Conservation (phyloP, 345 rosid species). For the Barbarea vulgaris region DNA sequence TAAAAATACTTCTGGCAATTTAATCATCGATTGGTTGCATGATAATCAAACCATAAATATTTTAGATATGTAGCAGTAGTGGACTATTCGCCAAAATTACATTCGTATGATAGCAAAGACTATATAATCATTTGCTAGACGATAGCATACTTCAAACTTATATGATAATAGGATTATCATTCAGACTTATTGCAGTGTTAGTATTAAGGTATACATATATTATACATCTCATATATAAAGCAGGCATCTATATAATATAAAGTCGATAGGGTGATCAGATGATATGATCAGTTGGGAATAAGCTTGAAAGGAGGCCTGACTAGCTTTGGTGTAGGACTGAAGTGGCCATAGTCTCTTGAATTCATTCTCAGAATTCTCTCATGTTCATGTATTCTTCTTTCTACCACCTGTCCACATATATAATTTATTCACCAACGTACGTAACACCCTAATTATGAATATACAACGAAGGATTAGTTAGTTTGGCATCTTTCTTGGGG, state of each 20-base stretch:
- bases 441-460: neutral
- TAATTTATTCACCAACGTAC: constrained; percentile 2
- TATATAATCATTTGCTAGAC: constrained; percentile 3
- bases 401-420: constrained; percentile 31
- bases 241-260: constrained; percentile 8
- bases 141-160: constrained; percentile 7
- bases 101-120: constrained; percentile 14
- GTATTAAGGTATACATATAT: constrained; percentile 28
- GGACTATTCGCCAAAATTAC: constrained; percentile 9
- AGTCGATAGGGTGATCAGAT: constrained; percentile 7
- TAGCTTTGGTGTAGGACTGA: constrained; percentile 69
- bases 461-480: neutral
- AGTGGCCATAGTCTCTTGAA: constrained; percentile 75
- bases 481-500: neutral
- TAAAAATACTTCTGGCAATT: constrained; percentile 2
- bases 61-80: neutral
- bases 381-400: constrained; percentile 51
- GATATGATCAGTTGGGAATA: constrained; percentile 71
- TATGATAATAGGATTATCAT: constrained; percentile 25
- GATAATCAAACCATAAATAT: neutral
- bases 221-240: constrained; percentile 30
- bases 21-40: constrained; percentile 4
- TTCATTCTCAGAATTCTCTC: constrained; percentile 68
- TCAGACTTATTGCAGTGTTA: constrained; percentile 30
- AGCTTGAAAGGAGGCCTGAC: constrained; percentile 92